phyloP scores from a whole-genome alignment of 179 eudicot genomes.

The Beta lomatogona region DNA sequence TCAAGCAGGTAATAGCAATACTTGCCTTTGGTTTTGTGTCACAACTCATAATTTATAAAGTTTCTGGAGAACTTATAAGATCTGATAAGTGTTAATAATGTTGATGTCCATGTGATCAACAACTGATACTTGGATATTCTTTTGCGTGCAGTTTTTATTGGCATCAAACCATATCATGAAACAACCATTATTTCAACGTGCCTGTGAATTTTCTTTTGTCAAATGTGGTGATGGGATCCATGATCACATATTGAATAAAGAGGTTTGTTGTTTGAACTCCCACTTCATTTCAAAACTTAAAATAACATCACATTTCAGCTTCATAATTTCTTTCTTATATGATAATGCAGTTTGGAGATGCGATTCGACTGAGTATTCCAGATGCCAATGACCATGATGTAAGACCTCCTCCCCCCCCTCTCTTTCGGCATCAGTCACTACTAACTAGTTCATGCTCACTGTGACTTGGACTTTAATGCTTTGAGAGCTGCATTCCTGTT shows the following conservation, averaged over 20 bases:
- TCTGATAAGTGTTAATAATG: background rate
- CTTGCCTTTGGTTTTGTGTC: background rate
- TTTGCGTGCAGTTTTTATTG: constrained; percentile 63
- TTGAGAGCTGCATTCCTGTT: background rate
- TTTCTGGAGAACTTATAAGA: background rate
- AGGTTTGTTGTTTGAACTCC: constrained; percentile 45
- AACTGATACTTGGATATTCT: constrained; percentile 18
- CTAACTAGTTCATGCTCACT: background rate
- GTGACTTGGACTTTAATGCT: no score
- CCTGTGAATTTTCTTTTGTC: constrained; percentile 63
- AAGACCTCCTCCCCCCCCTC: constrained; percentile 2
- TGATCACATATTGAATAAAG: constrained; percentile 42
- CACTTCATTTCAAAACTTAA: background rate
- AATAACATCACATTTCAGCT: background rate
- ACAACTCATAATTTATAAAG: background rate
- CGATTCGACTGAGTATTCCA: constrained; percentile 49
- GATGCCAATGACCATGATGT: constrained; percentile 56
- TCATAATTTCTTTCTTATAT: constrained; percentile 21
- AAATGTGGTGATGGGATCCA: constrained; percentile 39
- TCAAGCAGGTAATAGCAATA: constrained; percentile 59
- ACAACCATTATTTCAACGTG: constrained; percentile 71
- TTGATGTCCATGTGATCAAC: background rate
- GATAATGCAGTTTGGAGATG: constrained; percentile 61
- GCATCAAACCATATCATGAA: constrained; percentile 75
- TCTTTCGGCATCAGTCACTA: background rate